Conservation (phyloP, 164 flowering plant species). For the Vitis riparia region DNA sequence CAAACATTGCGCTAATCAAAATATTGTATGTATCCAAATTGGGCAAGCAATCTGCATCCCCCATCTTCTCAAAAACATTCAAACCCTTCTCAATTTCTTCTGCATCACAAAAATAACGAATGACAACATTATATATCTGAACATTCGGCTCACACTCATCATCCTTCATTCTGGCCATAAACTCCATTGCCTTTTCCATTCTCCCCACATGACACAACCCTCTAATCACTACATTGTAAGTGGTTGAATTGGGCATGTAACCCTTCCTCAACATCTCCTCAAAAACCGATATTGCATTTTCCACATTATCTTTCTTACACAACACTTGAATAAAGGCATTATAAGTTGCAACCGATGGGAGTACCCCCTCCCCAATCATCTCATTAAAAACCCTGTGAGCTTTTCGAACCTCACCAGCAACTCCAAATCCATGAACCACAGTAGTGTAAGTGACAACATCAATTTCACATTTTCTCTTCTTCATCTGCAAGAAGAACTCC, state of each 20-base stretch:
- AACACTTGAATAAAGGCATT: conserved; percentile 86
- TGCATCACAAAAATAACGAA: conserved; percentile 68
- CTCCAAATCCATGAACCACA: conserved; percentile 83
- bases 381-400: conserved; percentile 63
- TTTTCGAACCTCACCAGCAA: conserved; percentile 63
- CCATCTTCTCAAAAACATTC: conserved; percentile 63
- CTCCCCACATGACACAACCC: conserved; percentile 74
- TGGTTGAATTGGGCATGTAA: conserved; percentile 65
- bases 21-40: conserved; percentile 88
- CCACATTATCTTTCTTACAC: conserved; percentile 81
- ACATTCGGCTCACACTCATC: conserved; percentile 69
- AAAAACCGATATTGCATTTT: conserved; percentile 64
- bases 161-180: conserved; percentile 62
- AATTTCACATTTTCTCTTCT: conserved; percentile 63
- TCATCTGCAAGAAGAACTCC: conserved; percentile 84
- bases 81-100: conserved; percentile 78
- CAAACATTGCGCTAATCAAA: conserved; percentile 79
- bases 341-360: conserved; percentile 82
- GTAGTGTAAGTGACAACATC: conserved; percentile 92
- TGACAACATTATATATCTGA: conserved; percentile 75
- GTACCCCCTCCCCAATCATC: conserved; percentile 68
- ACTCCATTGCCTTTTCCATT: conserved; percentile 67
- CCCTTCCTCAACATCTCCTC: conserved; percentile 81
- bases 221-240: conserved; percentile 73
- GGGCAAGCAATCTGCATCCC: conserved; percentile 63